Percentiles rank a stretch among this genome's conserved stretches.
These are phyloP conservation scores for Cytidiella melzeri DNA, from an alignment of 768 basidiomycete genomes.

Conservation along the genomic window DNA sequence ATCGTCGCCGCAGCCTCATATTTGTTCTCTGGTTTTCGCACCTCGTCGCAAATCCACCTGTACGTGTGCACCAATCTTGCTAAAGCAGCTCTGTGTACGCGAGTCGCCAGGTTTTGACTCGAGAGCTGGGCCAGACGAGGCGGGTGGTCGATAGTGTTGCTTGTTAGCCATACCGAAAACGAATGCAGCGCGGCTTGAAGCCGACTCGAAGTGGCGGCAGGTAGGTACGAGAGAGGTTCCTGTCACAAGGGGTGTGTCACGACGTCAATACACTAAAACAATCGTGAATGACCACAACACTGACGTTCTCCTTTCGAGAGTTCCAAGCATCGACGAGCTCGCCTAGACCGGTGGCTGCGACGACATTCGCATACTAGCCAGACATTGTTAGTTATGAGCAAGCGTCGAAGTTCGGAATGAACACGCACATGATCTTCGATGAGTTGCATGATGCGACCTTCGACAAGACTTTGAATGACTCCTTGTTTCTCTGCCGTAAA, in stretches of 20 bases:
- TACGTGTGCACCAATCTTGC: conserved; percentile 66
- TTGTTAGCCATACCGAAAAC: conserved; percentile 85
- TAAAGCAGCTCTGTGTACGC: conserved; percentile 75
- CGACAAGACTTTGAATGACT: conserved; percentile 53
- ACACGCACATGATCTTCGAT: conserved; percentile 78
- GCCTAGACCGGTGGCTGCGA: conserved; percentile 48
- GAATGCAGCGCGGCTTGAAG: conserved; percentile 56
- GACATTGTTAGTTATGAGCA: neutral
- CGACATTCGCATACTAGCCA: conserved; percentile 43
- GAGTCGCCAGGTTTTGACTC: conserved; percentile 54
- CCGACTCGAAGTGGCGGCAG: conserved; percentile 54
- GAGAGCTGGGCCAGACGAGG: conserved; percentile 73
- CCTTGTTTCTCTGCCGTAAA: conserved; percentile 61
- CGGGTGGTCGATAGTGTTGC: conserved; percentile 73
- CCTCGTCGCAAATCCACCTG: conserved; percentile 64
- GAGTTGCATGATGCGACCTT: conserved; percentile 54
- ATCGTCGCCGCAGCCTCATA: conserved; percentile 92
- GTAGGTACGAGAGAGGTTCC: conserved; percentile 74
- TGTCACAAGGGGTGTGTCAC: conserved; percentile 18
- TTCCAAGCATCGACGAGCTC: conserved; percentile 40
- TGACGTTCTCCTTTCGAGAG: conserved; percentile 34
- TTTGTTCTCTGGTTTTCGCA: conserved; percentile 65
- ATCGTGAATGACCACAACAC: conserved; percentile 10
- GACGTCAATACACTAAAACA: neutral
- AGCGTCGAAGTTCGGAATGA: neutral